phyloP scores from a whole-genome alignment of 1,284 basidiomycete genomes.

The Moesziomyces parantarcticus region DNA sequence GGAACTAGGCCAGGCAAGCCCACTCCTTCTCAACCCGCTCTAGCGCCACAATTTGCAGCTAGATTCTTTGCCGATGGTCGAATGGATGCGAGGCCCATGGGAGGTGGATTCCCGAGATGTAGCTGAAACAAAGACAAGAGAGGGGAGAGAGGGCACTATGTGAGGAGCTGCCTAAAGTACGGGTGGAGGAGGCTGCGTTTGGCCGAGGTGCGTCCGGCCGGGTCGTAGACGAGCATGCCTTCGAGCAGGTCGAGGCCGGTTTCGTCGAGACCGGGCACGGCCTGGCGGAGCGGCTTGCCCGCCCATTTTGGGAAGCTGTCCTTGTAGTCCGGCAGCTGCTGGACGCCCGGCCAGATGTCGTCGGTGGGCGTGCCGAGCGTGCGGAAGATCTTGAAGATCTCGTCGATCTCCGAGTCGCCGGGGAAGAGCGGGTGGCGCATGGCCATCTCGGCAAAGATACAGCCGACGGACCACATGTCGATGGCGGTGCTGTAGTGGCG shows the following conservation, averaged over 20 bases:
- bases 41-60: conserved; percentile 1
- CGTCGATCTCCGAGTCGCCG: conserved; percentile 98
- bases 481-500: conserved; percentile 94
- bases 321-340: conserved; percentile 92
- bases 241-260: conserved; percentile 61
- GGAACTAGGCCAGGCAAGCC: conserved; percentile 41
- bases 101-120: neutral
- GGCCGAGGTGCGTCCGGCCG: conserved; percentile 80
- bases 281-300: conserved; percentile 74
- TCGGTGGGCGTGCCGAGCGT: conserved; percentile 89
- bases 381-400: conserved; percentile 97
- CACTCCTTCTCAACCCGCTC: conserved; percentile 20
- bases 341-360: conserved; percentile 90
- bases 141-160: conserved; percentile 1
- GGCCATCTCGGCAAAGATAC: conserved; percentile 89
- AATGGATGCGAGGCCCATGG: neutral
- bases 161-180: conserved; percentile 40
- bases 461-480: conserved; percentile 98
- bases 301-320: conserved; percentile 95
- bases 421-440: conserved; percentile 93
- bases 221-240: conserved; percentile 91
- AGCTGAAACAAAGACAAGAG: neutral
- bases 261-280: conserved; percentile 48
- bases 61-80: neutral
- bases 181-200: conserved; percentile 45